Evolutionary conservation across 139 green algal genomes (phyloP).

Genomic region (Monoraphidium neglectum): DNA sequence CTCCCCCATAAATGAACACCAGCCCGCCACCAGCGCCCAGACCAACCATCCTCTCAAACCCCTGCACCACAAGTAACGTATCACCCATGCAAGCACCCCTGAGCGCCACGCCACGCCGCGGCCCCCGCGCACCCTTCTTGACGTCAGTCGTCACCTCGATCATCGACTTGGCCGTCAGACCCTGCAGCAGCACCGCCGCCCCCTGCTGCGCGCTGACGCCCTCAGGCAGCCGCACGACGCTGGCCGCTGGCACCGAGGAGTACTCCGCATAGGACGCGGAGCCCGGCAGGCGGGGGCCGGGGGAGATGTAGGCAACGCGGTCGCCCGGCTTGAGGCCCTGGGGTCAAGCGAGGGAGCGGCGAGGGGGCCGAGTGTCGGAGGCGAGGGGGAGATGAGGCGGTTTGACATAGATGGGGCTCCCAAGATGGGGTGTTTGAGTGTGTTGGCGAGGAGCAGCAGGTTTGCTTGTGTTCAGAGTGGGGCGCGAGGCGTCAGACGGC

Average conservation of each 20-base stretch:
- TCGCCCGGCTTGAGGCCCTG: conserved; percentile 3
- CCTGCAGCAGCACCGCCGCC: conserved; percentile 35
- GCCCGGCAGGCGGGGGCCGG: neutral
- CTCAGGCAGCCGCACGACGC: conserved; percentile 11
- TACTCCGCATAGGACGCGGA: conserved; percentile 43
- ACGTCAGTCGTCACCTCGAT: conserved; percentile 18
- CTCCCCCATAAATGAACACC: neutral
- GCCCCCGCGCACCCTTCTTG: neutral
- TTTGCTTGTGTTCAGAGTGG: too few relatives aligned
- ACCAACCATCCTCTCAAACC: neutral
- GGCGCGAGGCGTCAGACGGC: too few relatives aligned
- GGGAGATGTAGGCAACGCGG: conserved; percentile 28
- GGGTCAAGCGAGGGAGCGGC: too few relatives aligned
- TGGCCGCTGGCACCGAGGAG: conserved; percentile 16
- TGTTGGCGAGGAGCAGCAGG: too few relatives aligned
- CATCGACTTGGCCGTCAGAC: conserved; percentile 37
- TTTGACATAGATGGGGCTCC: too few relatives aligned
- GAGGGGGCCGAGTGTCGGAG: too few relatives aligned
- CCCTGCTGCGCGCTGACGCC: conserved; percentile 20
- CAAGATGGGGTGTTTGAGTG: too few relatives aligned
- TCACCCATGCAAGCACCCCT: too few relatives aligned
- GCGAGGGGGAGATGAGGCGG: too few relatives aligned
- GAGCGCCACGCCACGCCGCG: too few relatives aligned
- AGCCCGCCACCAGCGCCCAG: too few relatives aligned
- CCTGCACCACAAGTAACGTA: too few relatives aligned